These are phyloP conservation scores for Chara braunii DNA, from an alignment of 139 green algal genomes.

Conservation along the genomic window DNA sequence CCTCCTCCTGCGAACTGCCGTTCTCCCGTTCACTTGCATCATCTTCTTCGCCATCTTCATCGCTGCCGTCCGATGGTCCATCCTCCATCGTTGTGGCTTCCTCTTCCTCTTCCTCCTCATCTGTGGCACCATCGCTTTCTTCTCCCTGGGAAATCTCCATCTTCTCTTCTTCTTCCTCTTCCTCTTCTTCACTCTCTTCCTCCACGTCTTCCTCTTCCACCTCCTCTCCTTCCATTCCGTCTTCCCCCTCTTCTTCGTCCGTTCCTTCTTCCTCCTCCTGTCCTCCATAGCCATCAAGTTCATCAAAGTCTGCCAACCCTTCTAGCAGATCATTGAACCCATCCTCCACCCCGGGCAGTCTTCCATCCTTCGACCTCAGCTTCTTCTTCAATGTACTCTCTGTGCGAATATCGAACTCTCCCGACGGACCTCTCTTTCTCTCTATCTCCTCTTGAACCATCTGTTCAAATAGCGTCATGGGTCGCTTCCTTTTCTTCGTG, in stretches of 20 bases:
- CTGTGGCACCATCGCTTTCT: slow-evolving; percentile 1
- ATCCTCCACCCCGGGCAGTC: not conserved
- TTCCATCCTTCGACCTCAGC: slow-evolving; percentile 11
- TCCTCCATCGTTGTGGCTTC: not conserved
- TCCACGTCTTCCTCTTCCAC: slow-evolving; percentile 15
- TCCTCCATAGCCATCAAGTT: not conserved
- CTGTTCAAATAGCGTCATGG: slow-evolving; percentile 8
- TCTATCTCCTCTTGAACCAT: slow-evolving; percentile 11
- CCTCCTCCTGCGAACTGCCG: too few relatives aligned
- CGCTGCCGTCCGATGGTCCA: not conserved
- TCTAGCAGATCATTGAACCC: slow-evolving; percentile 4
- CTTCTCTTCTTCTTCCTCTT: slow-evolving; percentile 11
- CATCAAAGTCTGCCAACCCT: slow-evolving; percentile 14
- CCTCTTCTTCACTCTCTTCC: not conserved
- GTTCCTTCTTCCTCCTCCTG: not conserved
- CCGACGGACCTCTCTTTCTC: not conserved
- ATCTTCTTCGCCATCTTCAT: slow-evolving; percentile 18
- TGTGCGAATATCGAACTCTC: slow-evolving; percentile 16
- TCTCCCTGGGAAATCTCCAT: slow-evolving; percentile 11
- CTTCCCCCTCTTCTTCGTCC: slow-evolving; percentile 15
- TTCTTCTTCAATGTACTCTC: slow-evolving; percentile 8
- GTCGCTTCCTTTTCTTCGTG: not conserved
- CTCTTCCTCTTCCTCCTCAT: slow-evolving; percentile 17
- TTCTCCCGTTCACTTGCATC: too few relatives aligned
- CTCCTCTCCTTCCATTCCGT: not conserved